Percentiles rank a stretch among this genome's conserved stretches.
Conservation (phyloP, 306 rosid species). For the Cicer pinnatifidum region DNA sequence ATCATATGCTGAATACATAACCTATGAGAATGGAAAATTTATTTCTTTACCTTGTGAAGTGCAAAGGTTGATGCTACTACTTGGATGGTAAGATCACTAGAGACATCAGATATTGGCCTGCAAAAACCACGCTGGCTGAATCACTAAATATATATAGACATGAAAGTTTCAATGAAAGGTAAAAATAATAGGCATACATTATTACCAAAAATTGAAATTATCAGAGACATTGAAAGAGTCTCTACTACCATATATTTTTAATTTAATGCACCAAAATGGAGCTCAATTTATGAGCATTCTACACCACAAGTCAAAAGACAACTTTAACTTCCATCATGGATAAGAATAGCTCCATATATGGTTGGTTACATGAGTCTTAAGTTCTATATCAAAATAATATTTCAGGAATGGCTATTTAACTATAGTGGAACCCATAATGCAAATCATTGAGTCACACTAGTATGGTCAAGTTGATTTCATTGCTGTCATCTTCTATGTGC, state of each 20-base stretch:
- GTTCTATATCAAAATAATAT: conserved; percentile 35
- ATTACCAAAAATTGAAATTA: conserved; percentile 45
- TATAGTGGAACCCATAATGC: conserved; percentile 41
- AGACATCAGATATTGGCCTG: conserved; percentile 99
- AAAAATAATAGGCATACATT: conserved; percentile 51
- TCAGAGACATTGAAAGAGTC: conserved; percentile 47
- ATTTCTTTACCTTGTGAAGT: conserved; percentile 84
- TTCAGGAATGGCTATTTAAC: conserved; percentile 25
- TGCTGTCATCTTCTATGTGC: conserved; percentile 41
- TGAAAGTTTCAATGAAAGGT: conserved; percentile 30
- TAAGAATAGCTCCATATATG: conserved; percentile 51
- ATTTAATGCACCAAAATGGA: conserved; percentile 20
- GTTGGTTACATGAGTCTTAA: neutral
- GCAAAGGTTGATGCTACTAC: conserved; percentile 89
- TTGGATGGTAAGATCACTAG: conserved; percentile 89
- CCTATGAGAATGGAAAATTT: neutral
- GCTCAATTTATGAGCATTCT: conserved; percentile 36
- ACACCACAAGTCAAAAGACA: conserved; percentile 49
- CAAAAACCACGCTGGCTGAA: conserved; percentile 46
- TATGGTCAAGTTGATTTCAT: conserved; percentile 40
- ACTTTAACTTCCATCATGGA: conserved; percentile 45
- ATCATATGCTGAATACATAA: conserved; percentile 32
- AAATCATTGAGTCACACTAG: conserved; percentile 47
- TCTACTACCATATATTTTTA: conserved; percentile 37
- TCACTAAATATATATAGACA: conserved; percentile 38